These are phyloP conservation scores for Lactarius deliciosus DNA, from an alignment of 768 basidiomycete species.

Conservation along the genomic window DNA sequence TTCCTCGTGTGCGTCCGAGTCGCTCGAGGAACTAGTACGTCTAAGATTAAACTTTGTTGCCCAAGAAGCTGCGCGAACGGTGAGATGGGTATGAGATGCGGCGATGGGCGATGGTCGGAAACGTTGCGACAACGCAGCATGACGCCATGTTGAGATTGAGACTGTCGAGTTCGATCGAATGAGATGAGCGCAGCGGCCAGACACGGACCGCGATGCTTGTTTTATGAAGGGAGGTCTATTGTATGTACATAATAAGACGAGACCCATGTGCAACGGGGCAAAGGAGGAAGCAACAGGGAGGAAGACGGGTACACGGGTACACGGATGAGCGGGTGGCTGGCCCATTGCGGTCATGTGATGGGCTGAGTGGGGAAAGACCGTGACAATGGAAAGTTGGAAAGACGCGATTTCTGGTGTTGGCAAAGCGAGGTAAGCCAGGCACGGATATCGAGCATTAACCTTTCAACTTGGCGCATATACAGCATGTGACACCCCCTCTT, in stretches of 20 bases:
- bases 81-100: constrained; percentile 4
- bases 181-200: constrained; percentile 17
- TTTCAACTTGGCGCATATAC: constrained; percentile 11
- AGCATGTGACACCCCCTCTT: constrained; percentile 28
- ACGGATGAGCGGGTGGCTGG: not conserved
- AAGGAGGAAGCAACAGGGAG: not conserved
- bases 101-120: constrained; percentile 15
- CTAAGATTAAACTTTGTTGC: constrained; percentile 33
- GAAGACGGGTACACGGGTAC: not conserved
- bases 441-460: constrained; percentile 22
- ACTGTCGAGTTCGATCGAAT: constrained; percentile 16
- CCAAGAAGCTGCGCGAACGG: constrained; percentile 33
- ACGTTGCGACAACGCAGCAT: constrained; percentile 15
- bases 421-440: constrained; percentile 17
- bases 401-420: constrained; percentile 12
- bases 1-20: constrained; percentile 55
- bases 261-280: constrained; percentile 37
- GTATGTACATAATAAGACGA: constrained; percentile 30
- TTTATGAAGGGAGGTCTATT: constrained; percentile 35
- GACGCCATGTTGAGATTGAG: constrained; percentile 19
- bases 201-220: constrained; percentile 14
- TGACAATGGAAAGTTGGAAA: not conserved
- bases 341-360: constrained; percentile 22
- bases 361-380: not conserved
- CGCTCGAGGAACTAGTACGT: constrained; percentile 27